Evolutionary conservation across 257 asterid genomes (phyloP), one percentile per base, ranked within the genome.

Genomic region (Salvia miltiorrhiza): DNA sequence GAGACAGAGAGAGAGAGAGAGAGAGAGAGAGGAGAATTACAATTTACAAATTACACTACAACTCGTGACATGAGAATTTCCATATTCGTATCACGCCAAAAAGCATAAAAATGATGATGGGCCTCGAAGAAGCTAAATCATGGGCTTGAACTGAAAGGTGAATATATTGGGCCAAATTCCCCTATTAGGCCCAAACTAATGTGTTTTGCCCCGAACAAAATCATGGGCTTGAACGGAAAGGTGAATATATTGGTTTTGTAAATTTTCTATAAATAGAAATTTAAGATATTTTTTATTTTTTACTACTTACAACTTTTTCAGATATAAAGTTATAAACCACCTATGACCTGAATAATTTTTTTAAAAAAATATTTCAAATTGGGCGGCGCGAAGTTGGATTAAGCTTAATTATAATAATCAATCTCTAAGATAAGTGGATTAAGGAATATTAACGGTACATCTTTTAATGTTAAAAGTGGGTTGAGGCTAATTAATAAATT

Each of bases 381-480:
- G 68, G 53, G 41, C 43, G 20, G 33, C 44, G 53, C 21, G 6
- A 35, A 24, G 33, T n/a, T 21, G 62, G 54, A 35, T 48, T 61
- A 71, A 14, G 33, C 41, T 26, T 60, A 71, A 60, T 40, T 61
- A 39, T 4, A 28, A 35, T 32, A 71, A 48, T 48, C 12, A 61
- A 61, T n/a, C n/a, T 47, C 30, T 49, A 23, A 50, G 21, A 40
- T 26, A 47, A 72, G 76, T 63, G 58, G 76, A 23, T 35, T 21
- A 16, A 41, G 24, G 50, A 49, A 39, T 52, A 63, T 62, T 17
- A 62, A n/a, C 0, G 71, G 71, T 62, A 14, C 76, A 57, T 8
- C 76, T 72, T 72, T 72, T 72, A 24, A 72, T 26, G 76, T 50
- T 9, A 26, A 53, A 72, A 72, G 76, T 60, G 41, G 56, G 39